Evolutionary conservation across 805 yeast genomes (phyloP), one percentile per base, ranked within the genome.

Genomic region (Ogataea henricii): DNA sequence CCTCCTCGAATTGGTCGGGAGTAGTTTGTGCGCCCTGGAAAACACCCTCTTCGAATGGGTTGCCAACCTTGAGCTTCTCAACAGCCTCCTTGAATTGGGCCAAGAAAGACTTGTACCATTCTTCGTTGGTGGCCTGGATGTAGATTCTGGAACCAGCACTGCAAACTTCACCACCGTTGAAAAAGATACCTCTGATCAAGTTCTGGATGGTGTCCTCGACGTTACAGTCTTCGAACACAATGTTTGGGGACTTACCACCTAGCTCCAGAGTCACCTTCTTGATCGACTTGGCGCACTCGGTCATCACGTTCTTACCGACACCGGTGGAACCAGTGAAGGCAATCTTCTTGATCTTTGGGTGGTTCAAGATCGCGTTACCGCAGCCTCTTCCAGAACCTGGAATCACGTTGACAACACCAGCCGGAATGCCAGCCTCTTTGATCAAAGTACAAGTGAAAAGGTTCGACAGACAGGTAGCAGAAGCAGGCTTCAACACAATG

Each of bases 291-390:
- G 90, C 89, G 59, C 89, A 88, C 53, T 77, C 72, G 55, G 75
- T 76, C 82, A 85, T 84, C 62, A 88, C 87, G 57, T 76, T 77
- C 66, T 85, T 81, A 62, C 91, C 91, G 53, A 89, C 84, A 40
- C 85, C 89, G 46, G 97, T 91, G 32, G 97, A 90, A 58, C 97
- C 97, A 48, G 97, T 91, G 73, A 91, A 91, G 10, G 97, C 96
- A 64, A 91, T 78, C 78, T 91, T 91, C 74, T 87, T 87, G 61
- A 91, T 82, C 66, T 78, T 82, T 60, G 83, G 85, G 71, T 91
- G 97, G 48, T 76, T 69, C 42, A 92, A 77, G 55, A 91, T 78
- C 37, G 89, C 86, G 53, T 81, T 81, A 68, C 97, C 97, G 45
- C 92, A 86, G 62, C 78, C 83, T 65, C 81, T 80, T 66, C 97